phyloP scores from a whole-genome alignment of 768 basidiomycete species.

The Phanerochaete carnosa region DNA sequence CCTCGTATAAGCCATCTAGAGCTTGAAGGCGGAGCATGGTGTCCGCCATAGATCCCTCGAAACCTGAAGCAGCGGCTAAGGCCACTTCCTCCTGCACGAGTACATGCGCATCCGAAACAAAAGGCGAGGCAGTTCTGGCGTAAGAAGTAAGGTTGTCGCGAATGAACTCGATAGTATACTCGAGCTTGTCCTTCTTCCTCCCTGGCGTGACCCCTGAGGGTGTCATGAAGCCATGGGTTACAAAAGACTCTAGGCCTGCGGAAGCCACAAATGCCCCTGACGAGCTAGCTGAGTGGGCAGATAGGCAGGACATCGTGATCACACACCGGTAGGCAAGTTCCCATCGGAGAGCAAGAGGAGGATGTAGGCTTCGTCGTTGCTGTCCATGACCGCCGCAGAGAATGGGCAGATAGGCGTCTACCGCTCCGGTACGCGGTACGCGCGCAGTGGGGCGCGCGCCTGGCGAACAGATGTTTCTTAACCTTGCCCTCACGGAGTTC shows the following conservation, averaged over 20 bases:
- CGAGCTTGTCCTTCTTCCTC: conserved; percentile 26
- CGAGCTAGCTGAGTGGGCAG: not conserved
- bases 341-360: conserved; percentile 83
- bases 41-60: conserved; percentile 12
- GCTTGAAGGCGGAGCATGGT: conserved; percentile 42
- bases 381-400: conserved; percentile 23
- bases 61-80: not conserved
- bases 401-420: not conserved
- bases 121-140: conserved; percentile 70
- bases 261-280: conserved; percentile 92
- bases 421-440: conserved; percentile 15
- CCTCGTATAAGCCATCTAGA: conserved; percentile 78
- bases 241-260: conserved; percentile 86
- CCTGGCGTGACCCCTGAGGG: conserved; percentile 23
- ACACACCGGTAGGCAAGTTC: conserved; percentile 75
- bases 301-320: not conserved
- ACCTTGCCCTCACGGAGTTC: conserved; percentile 1
- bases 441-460: conserved; percentile 10
- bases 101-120: conserved; percentile 71
- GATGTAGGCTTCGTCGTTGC: conserved; percentile 59
- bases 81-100: conserved; percentile 23
- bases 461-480: not conserved
- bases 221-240: conserved; percentile 73
- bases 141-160: conserved; percentile 76
- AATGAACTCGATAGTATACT: conserved; percentile 57